Evolutionary conservation across 108 stramenopile species (phyloP).

Genomic region (Schizochytrium sp.): DNA sequence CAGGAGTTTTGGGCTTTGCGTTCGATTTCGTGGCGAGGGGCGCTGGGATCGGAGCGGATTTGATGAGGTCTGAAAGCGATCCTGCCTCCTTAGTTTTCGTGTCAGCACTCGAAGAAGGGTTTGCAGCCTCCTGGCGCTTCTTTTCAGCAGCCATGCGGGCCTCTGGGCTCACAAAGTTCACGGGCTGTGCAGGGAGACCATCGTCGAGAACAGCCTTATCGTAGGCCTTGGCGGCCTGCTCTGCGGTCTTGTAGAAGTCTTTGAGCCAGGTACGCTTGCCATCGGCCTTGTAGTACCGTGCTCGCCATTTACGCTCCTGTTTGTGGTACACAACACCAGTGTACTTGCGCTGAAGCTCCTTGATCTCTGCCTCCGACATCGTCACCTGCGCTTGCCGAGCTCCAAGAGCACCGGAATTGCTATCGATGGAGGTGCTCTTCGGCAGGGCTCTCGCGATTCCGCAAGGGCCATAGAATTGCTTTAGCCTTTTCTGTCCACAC

Average conservation of each 20-base stretch:
- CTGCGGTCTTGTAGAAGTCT: not conserved
- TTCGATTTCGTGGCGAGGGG: too few species aligned
- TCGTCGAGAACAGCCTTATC: slow-evolving; percentile 29
- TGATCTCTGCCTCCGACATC: not conserved
- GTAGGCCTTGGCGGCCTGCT: slow-evolving; percentile 45
- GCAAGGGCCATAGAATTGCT: too few species aligned
- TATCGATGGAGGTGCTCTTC: too few species aligned
- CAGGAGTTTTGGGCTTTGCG: too few species aligned
- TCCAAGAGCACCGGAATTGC: not conserved
- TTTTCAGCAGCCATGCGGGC: slow-evolving; percentile 12
- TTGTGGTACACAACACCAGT: slow-evolving; percentile 57
- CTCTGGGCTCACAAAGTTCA: slow-evolving; percentile 31
- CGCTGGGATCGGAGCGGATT: too few species aligned
- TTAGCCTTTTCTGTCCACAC: too few species aligned
- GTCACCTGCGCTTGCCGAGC: not conserved
- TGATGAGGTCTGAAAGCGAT: too few species aligned
- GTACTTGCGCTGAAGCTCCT: slow-evolving; percentile 47
- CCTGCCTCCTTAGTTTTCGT: too few species aligned
- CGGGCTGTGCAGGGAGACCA: slow-evolving; percentile 41
- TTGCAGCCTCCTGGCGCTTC: not conserved
- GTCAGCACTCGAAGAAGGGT: not conserved
- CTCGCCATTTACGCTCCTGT: slow-evolving; percentile 45
- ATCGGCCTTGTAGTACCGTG: slow-evolving; percentile 7
- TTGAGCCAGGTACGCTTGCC: slow-evolving; percentile 48
- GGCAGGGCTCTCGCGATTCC: too few species aligned